Conservation (phyloP, 1,284 basidiomycete species). For the Schizophyllum amplum region DNA sequence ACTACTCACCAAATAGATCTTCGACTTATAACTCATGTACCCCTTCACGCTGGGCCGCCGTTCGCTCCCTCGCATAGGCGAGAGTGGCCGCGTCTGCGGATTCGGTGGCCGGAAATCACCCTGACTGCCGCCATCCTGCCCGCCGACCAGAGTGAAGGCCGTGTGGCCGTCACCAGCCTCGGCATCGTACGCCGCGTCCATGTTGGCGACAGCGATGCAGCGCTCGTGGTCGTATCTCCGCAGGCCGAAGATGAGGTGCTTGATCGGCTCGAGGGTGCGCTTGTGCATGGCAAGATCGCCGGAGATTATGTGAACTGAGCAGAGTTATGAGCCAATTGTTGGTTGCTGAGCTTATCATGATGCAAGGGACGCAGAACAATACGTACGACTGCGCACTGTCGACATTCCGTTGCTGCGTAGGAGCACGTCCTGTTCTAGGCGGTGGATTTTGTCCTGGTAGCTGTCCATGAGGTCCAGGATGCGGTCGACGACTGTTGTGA, state of each 20-base stretch:
- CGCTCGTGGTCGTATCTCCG: constrained; percentile 59
- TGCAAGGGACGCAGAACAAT: no score
- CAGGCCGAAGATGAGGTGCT: constrained; percentile 55
- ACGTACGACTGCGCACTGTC: no score
- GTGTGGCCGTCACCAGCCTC: no score
- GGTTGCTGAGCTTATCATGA: no score
- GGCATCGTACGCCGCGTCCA: no score
- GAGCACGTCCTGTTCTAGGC: constrained; percentile 53
- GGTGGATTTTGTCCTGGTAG: constrained; percentile 53
- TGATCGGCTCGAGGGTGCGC: constrained; percentile 54
- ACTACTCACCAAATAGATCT: constrained; percentile 52
- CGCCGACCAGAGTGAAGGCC: no score
- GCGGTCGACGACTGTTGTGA: constrained; percentile 43
- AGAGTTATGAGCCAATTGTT: constrained; percentile 52
- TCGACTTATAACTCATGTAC: constrained; percentile 61
- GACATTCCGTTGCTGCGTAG: constrained; percentile 16
- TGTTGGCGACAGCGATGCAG: constrained; percentile 15
- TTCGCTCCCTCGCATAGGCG: constrained; percentile 26
- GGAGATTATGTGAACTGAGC: constrained; percentile 56
- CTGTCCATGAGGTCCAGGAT: constrained; percentile 60
- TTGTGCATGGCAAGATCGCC: constrained; percentile 63
- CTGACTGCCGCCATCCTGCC: no score
- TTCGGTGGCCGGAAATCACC: no score
- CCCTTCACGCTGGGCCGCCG: constrained; percentile 25
- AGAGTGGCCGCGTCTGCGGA: constrained; percentile 34